Percentiles rank a stretch among this genome's conserved stretches.
These are phyloP conservation scores for Rhododendron molle DNA, from an alignment of 148 eudicot genomes.

Conservation along the genomic window DNA sequence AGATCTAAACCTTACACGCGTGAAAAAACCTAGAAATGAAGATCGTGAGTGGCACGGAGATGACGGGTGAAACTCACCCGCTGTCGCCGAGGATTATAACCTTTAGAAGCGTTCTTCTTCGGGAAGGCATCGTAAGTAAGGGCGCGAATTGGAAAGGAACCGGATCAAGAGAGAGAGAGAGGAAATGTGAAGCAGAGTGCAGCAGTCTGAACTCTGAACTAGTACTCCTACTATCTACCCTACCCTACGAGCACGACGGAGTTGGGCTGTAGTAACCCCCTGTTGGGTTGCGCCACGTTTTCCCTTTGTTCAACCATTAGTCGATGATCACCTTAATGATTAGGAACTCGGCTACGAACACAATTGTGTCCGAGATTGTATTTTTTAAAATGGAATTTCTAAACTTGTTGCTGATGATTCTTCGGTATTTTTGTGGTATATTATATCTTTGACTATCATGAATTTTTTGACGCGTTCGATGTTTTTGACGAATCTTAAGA, in stretches of 20 bases:
- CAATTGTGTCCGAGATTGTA: too few relatives aligned
- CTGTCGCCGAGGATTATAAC: slow-evolving; percentile 99
- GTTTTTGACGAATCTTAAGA: too few relatives aligned
- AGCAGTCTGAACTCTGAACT: background rate
- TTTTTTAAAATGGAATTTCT: too few relatives aligned
- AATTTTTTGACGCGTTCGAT: too few relatives aligned
- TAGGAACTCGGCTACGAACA: fast-evolving
- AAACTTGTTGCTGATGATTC: too few relatives aligned
- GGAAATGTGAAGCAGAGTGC: background rate
- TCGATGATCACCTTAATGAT: too few relatives aligned
- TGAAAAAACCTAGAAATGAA: slow-evolving; percentile 1
- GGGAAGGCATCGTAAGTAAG: slow-evolving; percentile 62
- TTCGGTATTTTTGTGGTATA: too few relatives aligned
- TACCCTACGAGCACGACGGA: background rate
- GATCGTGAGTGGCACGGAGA: background rate
- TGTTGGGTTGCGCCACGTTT: background rate
- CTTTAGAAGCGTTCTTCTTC: slow-evolving; percentile 87
- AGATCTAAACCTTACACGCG: background rate
- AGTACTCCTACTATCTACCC: background rate
- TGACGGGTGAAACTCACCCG: slow-evolving; percentile 42
- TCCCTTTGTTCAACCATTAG: too few relatives aligned
- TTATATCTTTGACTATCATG: too few relatives aligned
- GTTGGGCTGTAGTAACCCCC: background rate
- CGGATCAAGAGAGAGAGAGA: slow-evolving; percentile 21
- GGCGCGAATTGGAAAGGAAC: slow-evolving; percentile 2